These are phyloP conservation scores for Verticillium klebahnii DNA, from an alignment of 2,329 filamentous ascomycete genomes.

Conservation along the genomic window DNA sequence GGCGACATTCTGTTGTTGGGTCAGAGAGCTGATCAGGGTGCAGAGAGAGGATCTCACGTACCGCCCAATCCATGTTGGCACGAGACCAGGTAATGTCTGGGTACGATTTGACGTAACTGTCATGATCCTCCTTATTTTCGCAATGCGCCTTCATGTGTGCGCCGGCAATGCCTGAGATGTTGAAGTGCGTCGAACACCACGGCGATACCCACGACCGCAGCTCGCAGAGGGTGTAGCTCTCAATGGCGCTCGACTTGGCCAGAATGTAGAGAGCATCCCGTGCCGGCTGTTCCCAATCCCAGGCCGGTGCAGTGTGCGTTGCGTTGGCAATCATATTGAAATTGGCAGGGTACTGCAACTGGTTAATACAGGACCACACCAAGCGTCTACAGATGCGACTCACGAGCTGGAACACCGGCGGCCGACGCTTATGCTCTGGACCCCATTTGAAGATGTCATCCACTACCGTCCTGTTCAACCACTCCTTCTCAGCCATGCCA, in stretches of 20 bases:
- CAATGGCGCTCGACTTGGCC: conserved; percentile 36
- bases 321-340: conserved; percentile 65
- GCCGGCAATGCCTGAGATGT: conserved; percentile 51
- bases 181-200: conserved; percentile 61
- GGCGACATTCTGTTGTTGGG: conserved; percentile 35
- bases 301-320: conserved; percentile 23
- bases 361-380: not conserved
- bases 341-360: conserved; percentile 43
- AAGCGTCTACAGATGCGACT: conserved; percentile 17
- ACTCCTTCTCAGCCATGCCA: conserved; percentile 24
- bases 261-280: conserved; percentile 61
- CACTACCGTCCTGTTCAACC: conserved; percentile 53
- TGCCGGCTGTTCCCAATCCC: conserved; percentile 19
- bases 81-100: conserved; percentile 22
- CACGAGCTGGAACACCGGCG: conserved; percentile 47
- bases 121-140: conserved; percentile 45
- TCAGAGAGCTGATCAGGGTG: not conserved
- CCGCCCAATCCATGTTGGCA: conserved; percentile 46
- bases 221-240: conserved; percentile 63
- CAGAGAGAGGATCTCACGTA: conserved; percentile 6
- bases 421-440: conserved; percentile 39
- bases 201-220: conserved; percentile 60
- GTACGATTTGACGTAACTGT: conserved; percentile 49
- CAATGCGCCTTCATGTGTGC: conserved; percentile 58
- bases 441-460: conserved; percentile 71